These are phyloP conservation scores for Lindgomyces ingoldianus DNA, from an alignment of 495 filamentous ascomycete species.

Conservation along the genomic window DNA sequence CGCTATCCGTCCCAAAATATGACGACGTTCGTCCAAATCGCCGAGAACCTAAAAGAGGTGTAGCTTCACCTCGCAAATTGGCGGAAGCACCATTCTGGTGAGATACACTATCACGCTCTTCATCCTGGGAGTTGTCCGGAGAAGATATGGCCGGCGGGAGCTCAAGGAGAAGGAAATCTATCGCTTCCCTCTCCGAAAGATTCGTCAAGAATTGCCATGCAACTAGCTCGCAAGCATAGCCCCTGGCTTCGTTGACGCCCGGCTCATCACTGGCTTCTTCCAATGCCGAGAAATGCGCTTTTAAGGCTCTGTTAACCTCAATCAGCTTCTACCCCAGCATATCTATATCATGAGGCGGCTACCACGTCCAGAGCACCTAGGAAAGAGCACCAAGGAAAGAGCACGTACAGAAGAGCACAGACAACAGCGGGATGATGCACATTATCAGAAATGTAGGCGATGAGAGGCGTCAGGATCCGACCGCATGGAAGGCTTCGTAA, in stretches of 20 bases:
- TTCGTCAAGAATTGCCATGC: slow-evolving; percentile 85
- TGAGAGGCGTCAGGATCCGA: slow-evolving; percentile 63
- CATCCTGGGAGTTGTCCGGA: neutral
- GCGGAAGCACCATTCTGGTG: slow-evolving; percentile 3
- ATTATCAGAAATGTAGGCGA: slow-evolving; percentile 63
- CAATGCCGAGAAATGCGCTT: slow-evolving; percentile 60
- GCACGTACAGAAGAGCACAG: slow-evolving; percentile 71
- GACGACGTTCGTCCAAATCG: slow-evolving; percentile 37
- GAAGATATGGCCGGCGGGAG: slow-evolving; percentile 52
- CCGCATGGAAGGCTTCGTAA: slow-evolving; percentile 67
- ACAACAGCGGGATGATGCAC: slow-evolving; percentile 75
- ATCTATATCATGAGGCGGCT: neutral
- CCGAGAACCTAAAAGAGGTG: slow-evolving; percentile 21
- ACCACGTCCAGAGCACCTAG: neutral
- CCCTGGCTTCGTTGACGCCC: slow-evolving; percentile 72
- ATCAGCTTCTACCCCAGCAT: neutral
- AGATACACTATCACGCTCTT: neutral
- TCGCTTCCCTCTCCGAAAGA: slow-evolving; percentile 74
- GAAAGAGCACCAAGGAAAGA: neutral
- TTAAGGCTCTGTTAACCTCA: slow-evolving; percentile 63
- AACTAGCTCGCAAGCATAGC: slow-evolving; percentile 85
- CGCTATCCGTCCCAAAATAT: slow-evolving; percentile 38
- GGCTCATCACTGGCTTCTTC: slow-evolving; percentile 58
- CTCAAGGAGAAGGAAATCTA: slow-evolving; percentile 83
- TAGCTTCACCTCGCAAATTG: slow-evolving; percentile 2